Evolutionary conservation across 306 rosid species (phyloP).

Genomic region (Betula pendula): DNA sequence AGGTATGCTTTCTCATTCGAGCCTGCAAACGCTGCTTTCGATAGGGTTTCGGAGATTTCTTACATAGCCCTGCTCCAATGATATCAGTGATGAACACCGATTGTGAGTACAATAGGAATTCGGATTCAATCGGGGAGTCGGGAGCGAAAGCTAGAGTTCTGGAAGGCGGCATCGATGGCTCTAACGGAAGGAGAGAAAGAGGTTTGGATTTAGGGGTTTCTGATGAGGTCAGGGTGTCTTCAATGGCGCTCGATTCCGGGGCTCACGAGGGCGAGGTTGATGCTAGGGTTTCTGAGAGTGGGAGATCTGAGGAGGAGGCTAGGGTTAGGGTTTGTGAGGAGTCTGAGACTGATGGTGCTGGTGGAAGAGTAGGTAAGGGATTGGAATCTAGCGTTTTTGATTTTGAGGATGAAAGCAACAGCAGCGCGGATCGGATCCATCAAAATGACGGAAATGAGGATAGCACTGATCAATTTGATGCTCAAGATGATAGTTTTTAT

Average conservation of each 20-base stretch:
- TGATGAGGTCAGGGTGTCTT: slow-evolving; percentile 40
- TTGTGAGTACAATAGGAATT: slow-evolving; percentile 35
- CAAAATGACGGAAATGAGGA: slow-evolving; percentile 16
- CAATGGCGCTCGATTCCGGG: slow-evolving; percentile 41
- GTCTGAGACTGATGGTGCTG: slow-evolving; percentile 28
- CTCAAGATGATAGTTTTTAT: slow-evolving; percentile 16
- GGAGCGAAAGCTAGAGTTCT: slow-evolving; percentile 26
- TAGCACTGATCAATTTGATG: slow-evolving; percentile 22
- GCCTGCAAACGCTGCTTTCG: slow-evolving; percentile 19
- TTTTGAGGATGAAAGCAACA: slow-evolving; percentile 22
- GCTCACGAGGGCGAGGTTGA: slow-evolving; percentile 37
- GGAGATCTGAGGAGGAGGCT: slow-evolving; percentile 40
- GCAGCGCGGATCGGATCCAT: slow-evolving; percentile 23
- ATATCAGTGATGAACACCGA: slow-evolving; percentile 57
- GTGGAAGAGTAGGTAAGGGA: slow-evolving; percentile 25
- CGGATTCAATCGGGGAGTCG: slow-evolving; percentile 33
- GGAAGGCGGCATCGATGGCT: slow-evolving; percentile 24
- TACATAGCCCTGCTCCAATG: slow-evolving; percentile 18
- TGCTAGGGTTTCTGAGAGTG: slow-evolving; percentile 31
- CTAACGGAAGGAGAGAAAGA: slow-evolving; percentile 24
- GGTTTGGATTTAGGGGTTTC: slow-evolving; percentile 15
- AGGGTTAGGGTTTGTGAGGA: slow-evolving; percentile 25
- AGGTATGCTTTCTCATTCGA: slow-evolving; percentile 22
- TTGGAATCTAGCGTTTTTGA: slow-evolving; percentile 22
- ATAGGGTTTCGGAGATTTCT: slow-evolving; percentile 34